Percentiles rank a stretch among this genome's conserved stretches.
Evolutionary conservation across 768 basidiomycete species (phyloP).

Genomic region (Collybia nuda): DNA sequence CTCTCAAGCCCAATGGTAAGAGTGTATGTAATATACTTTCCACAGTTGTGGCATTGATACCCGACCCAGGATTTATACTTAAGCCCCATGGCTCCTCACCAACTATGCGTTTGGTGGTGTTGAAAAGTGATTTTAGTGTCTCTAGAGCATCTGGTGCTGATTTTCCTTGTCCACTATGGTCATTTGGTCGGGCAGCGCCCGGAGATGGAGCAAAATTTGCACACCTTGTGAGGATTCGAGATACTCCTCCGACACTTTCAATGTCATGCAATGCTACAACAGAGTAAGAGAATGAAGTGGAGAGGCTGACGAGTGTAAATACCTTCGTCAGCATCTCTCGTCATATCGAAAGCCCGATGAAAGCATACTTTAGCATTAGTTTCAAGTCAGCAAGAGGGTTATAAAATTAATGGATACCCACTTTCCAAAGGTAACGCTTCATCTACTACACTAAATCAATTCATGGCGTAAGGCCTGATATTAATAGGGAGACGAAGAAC

Average conservation of each 20-base stretch:
- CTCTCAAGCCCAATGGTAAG: slow-evolving; percentile 55
- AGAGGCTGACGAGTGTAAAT: slow-evolving; percentile 5
- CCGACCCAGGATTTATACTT: slow-evolving; percentile 73
- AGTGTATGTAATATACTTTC: slow-evolving; percentile 46
- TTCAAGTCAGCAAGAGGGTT: slow-evolving; percentile 1
- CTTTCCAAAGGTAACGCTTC: slow-evolving; percentile 66
- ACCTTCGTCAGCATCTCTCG: slow-evolving; percentile 54
- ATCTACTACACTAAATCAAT: slow-evolving; percentile 45
- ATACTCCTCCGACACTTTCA: slow-evolving; percentile 59
- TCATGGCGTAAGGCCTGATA: background rate
- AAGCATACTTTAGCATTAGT: slow-evolving; percentile 58
- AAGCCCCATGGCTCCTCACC: slow-evolving; percentile 38
- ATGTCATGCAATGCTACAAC: slow-evolving; percentile 45
- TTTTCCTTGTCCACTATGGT: slow-evolving; percentile 50
- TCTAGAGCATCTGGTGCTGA: slow-evolving; percentile 42
- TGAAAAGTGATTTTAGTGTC: slow-evolving; percentile 39
- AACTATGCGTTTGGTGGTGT: slow-evolving; percentile 30
- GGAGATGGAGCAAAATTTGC: background rate
- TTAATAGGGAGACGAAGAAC: background rate
- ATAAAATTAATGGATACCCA: slow-evolving; percentile 19
- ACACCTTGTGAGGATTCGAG: slow-evolving; percentile 80
- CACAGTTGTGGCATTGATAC: slow-evolving; percentile 64
- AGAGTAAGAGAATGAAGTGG: background rate
- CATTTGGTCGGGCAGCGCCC: background rate
- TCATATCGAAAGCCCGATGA: slow-evolving; percentile 81